Evolutionary conservation across 768 basidiomycete species (phyloP).

Genomic region (Boletus vermiculosoides): DNA sequence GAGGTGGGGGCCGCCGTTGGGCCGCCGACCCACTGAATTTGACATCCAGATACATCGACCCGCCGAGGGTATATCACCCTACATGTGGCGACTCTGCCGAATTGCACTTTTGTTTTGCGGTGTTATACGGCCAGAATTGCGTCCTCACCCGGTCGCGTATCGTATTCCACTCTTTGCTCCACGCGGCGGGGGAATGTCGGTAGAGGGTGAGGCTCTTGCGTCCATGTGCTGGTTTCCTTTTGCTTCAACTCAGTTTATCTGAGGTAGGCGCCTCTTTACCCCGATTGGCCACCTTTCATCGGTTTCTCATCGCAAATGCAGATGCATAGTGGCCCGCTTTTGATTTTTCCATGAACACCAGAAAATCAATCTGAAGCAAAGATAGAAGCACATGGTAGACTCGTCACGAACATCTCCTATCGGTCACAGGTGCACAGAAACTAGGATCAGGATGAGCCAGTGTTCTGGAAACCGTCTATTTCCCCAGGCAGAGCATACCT

Average conservation of each 20-base stretch:
- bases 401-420: neutral
- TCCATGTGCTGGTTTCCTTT: slow-evolving; percentile 5
- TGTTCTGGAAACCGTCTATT: neutral
- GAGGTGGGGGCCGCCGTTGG: neutral
- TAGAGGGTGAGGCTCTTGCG: neutral
- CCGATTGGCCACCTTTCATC: slow-evolving; percentile 1
- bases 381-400: neutral
- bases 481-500: neutral
- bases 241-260: neutral
- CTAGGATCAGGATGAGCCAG: neutral
- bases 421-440: neutral
- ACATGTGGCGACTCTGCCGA: neutral
- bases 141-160: neutral
- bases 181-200: neutral
- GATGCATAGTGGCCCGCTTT: neutral
- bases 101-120: neutral
- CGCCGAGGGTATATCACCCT: neutral
- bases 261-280: neutral
- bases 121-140: neutral
- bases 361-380: neutral
- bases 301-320: slow-evolving; percentile 1
- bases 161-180: neutral
- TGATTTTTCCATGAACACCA: neutral
- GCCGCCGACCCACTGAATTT: neutral
- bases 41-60: neutral